phyloP scores from a whole-genome alignment of 139 green algal species.

The Tetraselmis striata region DNA sequence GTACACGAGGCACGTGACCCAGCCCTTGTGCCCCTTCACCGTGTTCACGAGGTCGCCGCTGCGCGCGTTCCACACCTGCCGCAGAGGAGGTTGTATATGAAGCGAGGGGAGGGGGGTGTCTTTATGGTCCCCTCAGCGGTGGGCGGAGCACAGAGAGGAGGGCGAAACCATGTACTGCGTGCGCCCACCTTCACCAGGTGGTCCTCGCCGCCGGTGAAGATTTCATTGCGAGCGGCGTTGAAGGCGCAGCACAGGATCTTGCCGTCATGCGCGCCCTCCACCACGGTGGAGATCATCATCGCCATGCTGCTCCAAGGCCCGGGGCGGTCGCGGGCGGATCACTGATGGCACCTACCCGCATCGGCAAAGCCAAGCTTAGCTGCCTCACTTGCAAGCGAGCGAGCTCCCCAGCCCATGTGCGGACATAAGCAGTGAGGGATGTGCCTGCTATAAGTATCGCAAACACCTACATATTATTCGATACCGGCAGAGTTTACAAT shows the following conservation, averaged over 20 bases:
- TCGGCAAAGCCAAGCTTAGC: background rate
- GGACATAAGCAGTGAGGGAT: background rate
- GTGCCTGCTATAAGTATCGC: background rate
- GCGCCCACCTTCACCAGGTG: background rate
- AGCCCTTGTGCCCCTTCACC: slow-evolving; percentile 54
- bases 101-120: no score
- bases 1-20: slow-evolving; percentile 57
- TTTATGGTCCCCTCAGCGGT: no score
- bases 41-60: slow-evolving; percentile 45
- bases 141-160: no score
- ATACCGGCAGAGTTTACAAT: background rate
- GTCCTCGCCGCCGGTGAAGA: background rate
- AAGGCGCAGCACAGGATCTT: background rate
- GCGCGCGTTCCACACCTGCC: slow-evolving; percentile 54
- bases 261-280: background rate
- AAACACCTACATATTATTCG: background rate
- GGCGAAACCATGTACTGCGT: no score
- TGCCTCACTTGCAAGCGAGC: background rate
- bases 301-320: background rate
- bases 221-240: background rate
- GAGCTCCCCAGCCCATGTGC: no score
- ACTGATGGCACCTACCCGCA: background rate
- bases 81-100: no score
- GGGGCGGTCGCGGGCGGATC: background rate
- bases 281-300: background rate